A percentile compares a stretch with the other conserved stretches of the same genome.
These are phyloP conservation scores for Polytrichum commune DNA, from an alignment of 225 moss, liverwort and hornwort genomes.

Conservation along the genomic window DNA sequence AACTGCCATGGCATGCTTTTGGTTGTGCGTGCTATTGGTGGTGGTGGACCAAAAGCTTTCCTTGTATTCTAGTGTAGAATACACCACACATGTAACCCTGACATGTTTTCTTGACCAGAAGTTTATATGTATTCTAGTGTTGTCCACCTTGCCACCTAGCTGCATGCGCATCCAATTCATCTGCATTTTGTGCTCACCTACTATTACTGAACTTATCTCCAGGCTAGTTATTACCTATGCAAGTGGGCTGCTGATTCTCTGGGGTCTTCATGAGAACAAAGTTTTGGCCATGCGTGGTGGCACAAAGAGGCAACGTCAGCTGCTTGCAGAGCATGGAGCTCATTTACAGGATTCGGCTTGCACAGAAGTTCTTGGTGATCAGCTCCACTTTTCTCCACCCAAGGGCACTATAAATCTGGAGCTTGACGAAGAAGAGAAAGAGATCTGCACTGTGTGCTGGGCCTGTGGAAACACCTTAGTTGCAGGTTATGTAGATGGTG, in stretches of 20 bases:
- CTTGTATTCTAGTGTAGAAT: too few relatives aligned
- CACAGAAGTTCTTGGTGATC: conserved; percentile 10
- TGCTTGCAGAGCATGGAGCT: conserved; percentile 33
- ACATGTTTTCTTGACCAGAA: too few relatives aligned
- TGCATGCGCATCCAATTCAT: too few relatives aligned
- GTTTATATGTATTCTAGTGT: too few relatives aligned
- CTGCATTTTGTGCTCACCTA: not conserved
- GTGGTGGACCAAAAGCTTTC: too few relatives aligned
- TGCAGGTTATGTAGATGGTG: conserved; percentile 59
- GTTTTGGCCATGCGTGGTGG: conserved; percentile 66
- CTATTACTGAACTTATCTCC: conserved; percentile 6
- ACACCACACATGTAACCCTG: too few relatives aligned
- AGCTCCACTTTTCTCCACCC: conserved; percentile 5
- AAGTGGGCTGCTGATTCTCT: conserved; percentile 69
- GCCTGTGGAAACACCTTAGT: conserved; percentile 53
- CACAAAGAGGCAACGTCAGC: conserved; percentile 45
- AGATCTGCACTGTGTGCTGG: conserved; percentile 66
- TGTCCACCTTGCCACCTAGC: too few relatives aligned
- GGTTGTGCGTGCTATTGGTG: too few relatives aligned
- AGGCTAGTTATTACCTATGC: conserved; percentile 64
- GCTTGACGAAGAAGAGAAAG: conserved; percentile 56
- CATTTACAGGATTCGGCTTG: conserved; percentile 19
- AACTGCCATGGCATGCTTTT: too few relatives aligned
- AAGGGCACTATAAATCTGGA: conserved; percentile 14
- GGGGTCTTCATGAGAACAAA: conserved; percentile 64